These are phyloP conservation scores for Rhizoctonia solani DNA, from an alignment of 1,284 basidiomycete species.

Conservation along the genomic window DNA sequence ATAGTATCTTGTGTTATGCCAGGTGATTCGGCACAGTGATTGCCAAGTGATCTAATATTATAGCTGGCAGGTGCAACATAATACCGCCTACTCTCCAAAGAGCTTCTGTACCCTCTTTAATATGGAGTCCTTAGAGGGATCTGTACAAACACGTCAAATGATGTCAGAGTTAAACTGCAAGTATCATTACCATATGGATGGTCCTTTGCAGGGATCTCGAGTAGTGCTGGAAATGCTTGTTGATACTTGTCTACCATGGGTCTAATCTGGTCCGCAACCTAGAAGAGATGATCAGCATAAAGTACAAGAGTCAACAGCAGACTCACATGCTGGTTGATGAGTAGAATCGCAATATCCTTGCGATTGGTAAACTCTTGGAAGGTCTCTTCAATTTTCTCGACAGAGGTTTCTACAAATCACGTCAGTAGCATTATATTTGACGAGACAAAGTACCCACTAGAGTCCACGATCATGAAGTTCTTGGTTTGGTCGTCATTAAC, in stretches of 20 bases:
- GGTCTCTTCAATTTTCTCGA: constrained; percentile 82
- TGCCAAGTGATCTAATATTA: background rate
- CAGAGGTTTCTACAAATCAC: constrained; percentile 75
- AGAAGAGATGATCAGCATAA: background rate
- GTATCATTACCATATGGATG: constrained; percentile 76
- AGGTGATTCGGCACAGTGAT: background rate
- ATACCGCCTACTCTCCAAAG: constrained; percentile 71
- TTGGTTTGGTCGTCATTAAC: constrained; percentile 87
- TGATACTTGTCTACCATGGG: constrained; percentile 94
- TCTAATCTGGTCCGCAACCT: constrained; percentile 97
- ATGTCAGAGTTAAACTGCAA: background rate
- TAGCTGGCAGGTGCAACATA: background rate
- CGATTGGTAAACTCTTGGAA: constrained; percentile 93
- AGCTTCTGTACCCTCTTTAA: constrained; percentile 97
- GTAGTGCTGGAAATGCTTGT: constrained; percentile 92
- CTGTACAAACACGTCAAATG: constrained; percentile 52
- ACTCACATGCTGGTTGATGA: constrained; percentile 95
- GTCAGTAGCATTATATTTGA: background rate
- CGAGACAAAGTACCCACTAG: constrained; percentile 81
- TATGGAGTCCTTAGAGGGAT: constrained; percentile 96
- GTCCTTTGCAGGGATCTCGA: constrained; percentile 97
- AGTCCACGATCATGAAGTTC: constrained; percentile 93
- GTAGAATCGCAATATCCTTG: constrained; percentile 90
- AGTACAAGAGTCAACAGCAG: too few species aligned
- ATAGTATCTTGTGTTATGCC: background rate